Conservation (phyloP, 2,329 filamentous ascomycete species). For the Neopestalotiopsis sp. region DNA sequence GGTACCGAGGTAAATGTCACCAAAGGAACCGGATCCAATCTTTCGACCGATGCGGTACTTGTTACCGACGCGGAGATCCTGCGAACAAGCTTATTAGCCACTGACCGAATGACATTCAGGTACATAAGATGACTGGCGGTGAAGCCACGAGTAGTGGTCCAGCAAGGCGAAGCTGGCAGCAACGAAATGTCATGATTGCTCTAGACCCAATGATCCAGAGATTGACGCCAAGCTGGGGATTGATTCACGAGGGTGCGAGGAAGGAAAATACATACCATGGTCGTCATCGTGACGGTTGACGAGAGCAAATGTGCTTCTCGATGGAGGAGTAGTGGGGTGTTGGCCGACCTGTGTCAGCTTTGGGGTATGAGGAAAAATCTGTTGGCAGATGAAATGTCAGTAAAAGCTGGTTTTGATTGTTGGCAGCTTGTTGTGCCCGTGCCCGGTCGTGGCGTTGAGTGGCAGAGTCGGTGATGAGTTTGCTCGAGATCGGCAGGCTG, state of each 20-base stretch:
- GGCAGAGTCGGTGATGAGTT: constrained; percentile 3
- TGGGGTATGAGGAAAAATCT: neutral
- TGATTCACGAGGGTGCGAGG: constrained; percentile 4
- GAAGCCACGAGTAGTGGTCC: neutral
- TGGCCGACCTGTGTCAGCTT: neutral
- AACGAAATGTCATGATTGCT: neutral
- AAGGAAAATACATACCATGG: constrained; percentile 37
- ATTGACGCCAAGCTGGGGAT: neutral
- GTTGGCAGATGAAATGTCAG: neutral
- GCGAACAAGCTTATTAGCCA: constrained; percentile 43
- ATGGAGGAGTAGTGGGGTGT: neutral
- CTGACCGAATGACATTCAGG: neutral
- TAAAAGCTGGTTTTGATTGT: neutral
- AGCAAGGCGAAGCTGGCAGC: neutral
- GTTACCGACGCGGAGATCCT: constrained; percentile 99
- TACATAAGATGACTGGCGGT: neutral
- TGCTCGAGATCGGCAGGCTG: neutral
- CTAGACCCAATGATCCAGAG: neutral
- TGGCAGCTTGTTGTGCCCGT: neutral
- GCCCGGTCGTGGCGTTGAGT: neutral
- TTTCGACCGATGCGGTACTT: constrained; percentile 99
- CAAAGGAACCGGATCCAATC: constrained; percentile 97
- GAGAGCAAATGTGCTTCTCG: constrained; percentile 22
- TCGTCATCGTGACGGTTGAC: constrained; percentile 36
- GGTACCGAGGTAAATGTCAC: constrained; percentile 98